These are phyloP conservation scores for Fusarium hostae DNA, from an alignment of 2,329 filamentous ascomycete species.

Conservation along the genomic window DNA sequence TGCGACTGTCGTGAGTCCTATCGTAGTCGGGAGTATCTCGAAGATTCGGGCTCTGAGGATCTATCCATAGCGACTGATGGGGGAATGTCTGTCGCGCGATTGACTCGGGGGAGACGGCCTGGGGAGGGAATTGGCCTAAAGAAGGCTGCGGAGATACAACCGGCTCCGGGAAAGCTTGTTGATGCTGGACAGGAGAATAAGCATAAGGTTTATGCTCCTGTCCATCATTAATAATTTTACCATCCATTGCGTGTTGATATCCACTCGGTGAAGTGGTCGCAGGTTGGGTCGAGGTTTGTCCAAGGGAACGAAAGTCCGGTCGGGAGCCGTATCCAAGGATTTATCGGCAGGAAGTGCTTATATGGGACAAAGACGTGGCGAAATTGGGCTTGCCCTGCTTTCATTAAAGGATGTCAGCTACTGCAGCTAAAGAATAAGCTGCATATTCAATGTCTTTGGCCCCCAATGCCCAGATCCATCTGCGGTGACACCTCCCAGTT, in stretches of 20 bases:
- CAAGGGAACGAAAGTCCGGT: neutral
- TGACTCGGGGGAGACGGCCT: conserved; percentile 4
- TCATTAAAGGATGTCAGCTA: neutral
- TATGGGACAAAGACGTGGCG: neutral
- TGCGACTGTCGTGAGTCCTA: conserved; percentile 5
- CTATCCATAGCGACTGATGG: conserved; percentile 13
- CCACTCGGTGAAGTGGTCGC: neutral
- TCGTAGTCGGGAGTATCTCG: conserved; percentile 16
- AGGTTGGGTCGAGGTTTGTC: neutral
- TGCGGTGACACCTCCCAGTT: neutral
- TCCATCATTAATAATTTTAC: neutral
- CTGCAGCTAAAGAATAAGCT: conserved; percentile 11
- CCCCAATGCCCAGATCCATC: neutral
- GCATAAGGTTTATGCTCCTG: neutral
- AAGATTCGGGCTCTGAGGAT: conserved; percentile 19
- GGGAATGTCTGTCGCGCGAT: neutral
- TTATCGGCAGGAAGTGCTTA: neutral
- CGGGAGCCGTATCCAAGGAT: neutral
- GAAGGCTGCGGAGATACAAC: conserved; percentile 10
- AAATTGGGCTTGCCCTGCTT: neutral
- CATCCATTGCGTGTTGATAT: conserved; percentile 10
- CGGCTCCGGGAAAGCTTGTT: neutral
- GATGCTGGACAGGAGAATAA: neutral
- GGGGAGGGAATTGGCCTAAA: neutral
- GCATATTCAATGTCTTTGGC: neutral